A percentile compares a stretch with the other conserved stretches of the same genome.
These are phyloP conservation scores for Jaltomata sinuosa DNA, from an alignment of 257 asterid genomes.

Conservation along the genomic window DNA sequence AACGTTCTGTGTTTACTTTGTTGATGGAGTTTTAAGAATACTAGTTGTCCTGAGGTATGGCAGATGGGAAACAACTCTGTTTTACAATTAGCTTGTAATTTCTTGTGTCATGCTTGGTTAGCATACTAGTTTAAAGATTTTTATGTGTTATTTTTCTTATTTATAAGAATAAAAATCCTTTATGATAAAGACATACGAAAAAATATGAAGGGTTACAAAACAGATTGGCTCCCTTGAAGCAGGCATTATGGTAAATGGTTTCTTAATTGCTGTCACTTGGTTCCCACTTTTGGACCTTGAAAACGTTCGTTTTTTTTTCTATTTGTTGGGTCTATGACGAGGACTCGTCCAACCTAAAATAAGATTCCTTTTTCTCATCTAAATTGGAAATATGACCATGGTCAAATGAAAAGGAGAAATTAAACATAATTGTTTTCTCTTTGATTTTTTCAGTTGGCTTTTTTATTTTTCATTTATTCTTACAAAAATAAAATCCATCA, in stretches of 20 bases:
- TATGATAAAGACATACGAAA: too few species aligned
- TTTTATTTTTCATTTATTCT: background rate
- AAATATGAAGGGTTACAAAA: too few species aligned
- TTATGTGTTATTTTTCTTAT: too few species aligned
- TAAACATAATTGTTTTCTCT: background rate
- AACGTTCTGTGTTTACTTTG: background rate
- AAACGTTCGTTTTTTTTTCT: background rate
- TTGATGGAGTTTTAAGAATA: background rate
- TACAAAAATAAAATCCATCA: background rate
- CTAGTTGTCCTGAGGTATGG: background rate
- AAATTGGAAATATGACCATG: background rate
- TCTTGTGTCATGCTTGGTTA: background rate
- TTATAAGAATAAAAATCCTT: too few species aligned
- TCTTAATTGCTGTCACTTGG: background rate
- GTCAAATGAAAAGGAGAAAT: background rate
- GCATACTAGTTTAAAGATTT: background rate
- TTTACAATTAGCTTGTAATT: background rate
- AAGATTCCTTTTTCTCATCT: background rate
- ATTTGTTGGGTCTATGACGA: background rate
- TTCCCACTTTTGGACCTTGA: background rate
- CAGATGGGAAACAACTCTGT: background rate
- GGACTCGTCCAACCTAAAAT: background rate
- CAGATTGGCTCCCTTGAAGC: too few species aligned
- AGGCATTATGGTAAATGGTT: background rate
- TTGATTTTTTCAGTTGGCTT: background rate